Evolutionary conservation across 2,329 filamentous ascomycete genomes (phyloP), one percentile per base, ranked within the genome.

Genomic region (Monosporascus sp.): DNA sequence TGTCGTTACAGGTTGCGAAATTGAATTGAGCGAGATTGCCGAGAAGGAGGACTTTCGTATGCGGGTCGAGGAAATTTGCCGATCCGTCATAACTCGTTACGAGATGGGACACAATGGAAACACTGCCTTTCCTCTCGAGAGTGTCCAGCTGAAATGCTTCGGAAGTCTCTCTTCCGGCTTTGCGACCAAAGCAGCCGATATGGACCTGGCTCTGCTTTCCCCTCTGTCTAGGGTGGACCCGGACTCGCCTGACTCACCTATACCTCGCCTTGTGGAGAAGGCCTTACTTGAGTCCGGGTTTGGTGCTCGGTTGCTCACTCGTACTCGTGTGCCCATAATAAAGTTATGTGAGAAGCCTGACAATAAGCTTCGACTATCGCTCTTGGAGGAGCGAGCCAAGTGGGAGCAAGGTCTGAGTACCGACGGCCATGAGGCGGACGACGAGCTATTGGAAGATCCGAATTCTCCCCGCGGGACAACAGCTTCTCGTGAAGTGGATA

Each of bases 151-250:
- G 15, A 83, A 83, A 60, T 90, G 86, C 62, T 95, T 94, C 65
- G 91, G 90, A 5, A 95, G 90, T 66, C 76, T 95, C 47, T 82
- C 83, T 20, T 92, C 90, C 14, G 91, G 91, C 0, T 96, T 96
- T 70, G 92, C 89, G 3, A 90, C 89, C 11, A 88, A 88, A 62
- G 83, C 84, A n/a, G 93, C 91, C 1, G 91, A 96, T 63, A 90
- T 96, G 86, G 92, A 97, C 68, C 80, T 96, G 31, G 88, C 86
- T 8, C 79, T 96, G 36, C 74, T 94, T 5, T 86, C 88, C 1
- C 82, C 81, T 3, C 70, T 78, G 48, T 86, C 86, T 2, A 65
- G 69, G 20, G 72, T 78, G 45, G 74, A 79, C 49, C 76, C 79
- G 3, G 78, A 83, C 55, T 74, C 74, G 15, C 66, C 77, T 17